Evolutionary conservation across 164 flowering plant genomes (phyloP).

Genomic region (Macadamia integrifolia): DNA sequence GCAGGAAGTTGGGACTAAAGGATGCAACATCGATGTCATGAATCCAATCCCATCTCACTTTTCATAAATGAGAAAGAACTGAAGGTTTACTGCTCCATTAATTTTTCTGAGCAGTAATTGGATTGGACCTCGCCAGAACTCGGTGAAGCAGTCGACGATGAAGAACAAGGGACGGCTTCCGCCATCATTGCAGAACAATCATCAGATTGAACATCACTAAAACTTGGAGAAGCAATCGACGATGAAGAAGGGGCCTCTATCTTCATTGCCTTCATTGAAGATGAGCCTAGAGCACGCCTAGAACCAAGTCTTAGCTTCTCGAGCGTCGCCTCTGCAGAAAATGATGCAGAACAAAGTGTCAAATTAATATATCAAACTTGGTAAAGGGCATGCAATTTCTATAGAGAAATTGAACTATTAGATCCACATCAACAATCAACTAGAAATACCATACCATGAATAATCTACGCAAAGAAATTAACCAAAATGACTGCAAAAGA

Average conservation of each 20-base stretch:
- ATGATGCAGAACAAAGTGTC: neutral
- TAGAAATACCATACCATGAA: too few species aligned
- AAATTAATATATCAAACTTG: neutral
- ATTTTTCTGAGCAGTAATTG: neutral
- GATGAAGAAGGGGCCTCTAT: conserved; percentile 11
- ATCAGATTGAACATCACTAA: neutral
- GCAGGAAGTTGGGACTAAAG: too few species aligned
- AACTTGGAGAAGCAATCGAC: conserved; percentile 10
- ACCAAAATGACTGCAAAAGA: neutral
- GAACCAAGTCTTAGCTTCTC: conserved; percentile 65
- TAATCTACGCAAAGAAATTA: neutral
- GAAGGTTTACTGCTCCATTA: neutral
- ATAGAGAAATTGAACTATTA: neutral
- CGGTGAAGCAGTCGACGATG: conserved; percentile 10
- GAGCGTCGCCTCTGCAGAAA: conserved; percentile 62
- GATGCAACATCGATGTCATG: too few species aligned
- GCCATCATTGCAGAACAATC: neutral
- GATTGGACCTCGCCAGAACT: conserved; percentile 3
- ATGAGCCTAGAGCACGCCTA: conserved; percentile 21
- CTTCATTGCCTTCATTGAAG: conserved; percentile 5
- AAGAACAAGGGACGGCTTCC: conserved; percentile 4
- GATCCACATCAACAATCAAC: neutral
- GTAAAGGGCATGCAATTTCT: neutral
- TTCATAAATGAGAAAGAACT: neutral
- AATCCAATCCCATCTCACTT: neutral